These are phyloP conservation scores for Geotrichum macrosporum DNA, from an alignment of 1,139 yeast species.

Conservation along the genomic window DNA sequence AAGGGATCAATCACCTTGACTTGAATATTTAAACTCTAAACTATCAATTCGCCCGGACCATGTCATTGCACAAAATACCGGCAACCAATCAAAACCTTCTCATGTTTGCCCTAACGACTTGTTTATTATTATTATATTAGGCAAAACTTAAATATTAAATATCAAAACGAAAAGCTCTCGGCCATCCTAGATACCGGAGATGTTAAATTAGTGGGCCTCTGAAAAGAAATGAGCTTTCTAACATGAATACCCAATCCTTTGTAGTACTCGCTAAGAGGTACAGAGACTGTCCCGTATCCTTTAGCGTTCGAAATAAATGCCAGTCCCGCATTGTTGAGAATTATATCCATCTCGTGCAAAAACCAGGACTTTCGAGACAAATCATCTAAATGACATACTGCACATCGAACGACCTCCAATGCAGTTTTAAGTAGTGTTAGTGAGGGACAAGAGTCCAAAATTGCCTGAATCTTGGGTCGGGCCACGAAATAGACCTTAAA, in stretches of 20 bases:
- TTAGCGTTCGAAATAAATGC: slow-evolving; percentile 1
- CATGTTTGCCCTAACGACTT: too few relatives aligned
- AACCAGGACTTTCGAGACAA: slow-evolving; percentile 2
- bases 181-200: too few relatives aligned
- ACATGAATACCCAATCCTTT: neutral
- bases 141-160: too few relatives aligned
- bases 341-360: slow-evolving; percentile 12
- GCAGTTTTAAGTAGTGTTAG: slow-evolving; percentile 16
- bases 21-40: too few relatives aligned
- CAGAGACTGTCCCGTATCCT: neutral
- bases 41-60: too few relatives aligned
- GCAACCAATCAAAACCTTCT: too few relatives aligned
- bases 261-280: neutral
- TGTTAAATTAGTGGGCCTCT: too few relatives aligned
- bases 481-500: slow-evolving; percentile 17
- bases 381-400: slow-evolving; percentile 14
- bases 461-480: slow-evolving; percentile 17
- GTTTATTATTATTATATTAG: too few relatives aligned
- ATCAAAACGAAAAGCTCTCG: too few relatives aligned
- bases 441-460: slow-evolving; percentile 17
- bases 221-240: too few relatives aligned
- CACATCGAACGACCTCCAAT: slow-evolving; percentile 18
- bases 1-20: too few relatives aligned
- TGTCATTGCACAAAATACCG: too few relatives aligned
- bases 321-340: slow-evolving; percentile 14